Conservation (phyloP, 768 basidiomycete genomes). For the Auriculariales sp. region DNA sequence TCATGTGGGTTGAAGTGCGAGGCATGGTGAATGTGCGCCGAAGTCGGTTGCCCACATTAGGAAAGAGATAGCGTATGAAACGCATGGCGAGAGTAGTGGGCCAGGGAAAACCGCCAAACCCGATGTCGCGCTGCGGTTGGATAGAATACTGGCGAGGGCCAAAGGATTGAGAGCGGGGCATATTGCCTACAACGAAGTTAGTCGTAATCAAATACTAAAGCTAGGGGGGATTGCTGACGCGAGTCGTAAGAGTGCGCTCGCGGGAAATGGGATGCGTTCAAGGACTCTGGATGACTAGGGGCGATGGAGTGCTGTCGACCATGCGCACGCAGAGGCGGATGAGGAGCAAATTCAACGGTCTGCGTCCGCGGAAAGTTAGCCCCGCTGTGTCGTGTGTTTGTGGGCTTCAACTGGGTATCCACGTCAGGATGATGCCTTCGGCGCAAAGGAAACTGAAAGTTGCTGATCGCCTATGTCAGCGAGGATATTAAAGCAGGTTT, state of each 20-base stretch:
- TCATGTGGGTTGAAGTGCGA: conserved; percentile 35
- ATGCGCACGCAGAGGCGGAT: conserved; percentile 12
- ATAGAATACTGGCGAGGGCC: not conserved
- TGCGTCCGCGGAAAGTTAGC: conserved; percentile 22
- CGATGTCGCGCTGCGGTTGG: conserved; percentile 7
- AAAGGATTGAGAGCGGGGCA: not conserved
- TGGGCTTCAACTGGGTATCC: not conserved
- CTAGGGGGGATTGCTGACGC: not conserved
- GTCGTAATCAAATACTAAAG: too few relatives aligned
- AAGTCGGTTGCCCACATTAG: conserved; percentile 40
- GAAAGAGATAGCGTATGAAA: conserved; percentile 45
- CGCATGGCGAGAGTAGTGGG: conserved; percentile 22
- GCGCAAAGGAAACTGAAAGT: too few relatives aligned
- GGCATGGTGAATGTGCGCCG: conserved; percentile 66
- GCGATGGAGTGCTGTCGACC: conserved; percentile 7
- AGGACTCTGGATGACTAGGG: not conserved
- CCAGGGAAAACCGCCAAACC: conserved; percentile 23
- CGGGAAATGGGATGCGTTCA: not conserved
- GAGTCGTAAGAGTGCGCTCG: not conserved
- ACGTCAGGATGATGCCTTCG: too few relatives aligned
- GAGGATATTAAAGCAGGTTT: too few relatives aligned
- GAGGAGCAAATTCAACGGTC: conserved; percentile 39
- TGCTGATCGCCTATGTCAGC: too few relatives aligned
- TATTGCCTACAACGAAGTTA: not conserved
- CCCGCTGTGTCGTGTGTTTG: conserved; percentile 7